Evolutionary conservation across 768 basidiomycete species (phyloP), one percentile per base, ranked within the genome.

Genomic region (Termitomyces sp.): DNA sequence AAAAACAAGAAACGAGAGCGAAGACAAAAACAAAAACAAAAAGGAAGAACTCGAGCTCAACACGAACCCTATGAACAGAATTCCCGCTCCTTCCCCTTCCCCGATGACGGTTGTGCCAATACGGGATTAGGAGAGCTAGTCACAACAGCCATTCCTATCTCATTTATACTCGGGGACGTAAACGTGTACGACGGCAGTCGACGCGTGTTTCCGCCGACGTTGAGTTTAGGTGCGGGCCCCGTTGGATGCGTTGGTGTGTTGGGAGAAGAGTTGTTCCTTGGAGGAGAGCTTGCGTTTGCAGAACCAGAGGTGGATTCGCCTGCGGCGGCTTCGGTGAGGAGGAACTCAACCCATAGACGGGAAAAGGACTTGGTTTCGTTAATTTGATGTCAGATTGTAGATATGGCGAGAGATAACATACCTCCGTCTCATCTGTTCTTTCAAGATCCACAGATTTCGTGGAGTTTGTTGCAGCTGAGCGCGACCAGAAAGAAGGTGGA

Each of bases 281-380:
- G 36, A 34, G 59, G 59, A 8, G 58, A 65, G 45, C 12, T 25
- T 7, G 56, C 25, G 43, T 49, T 40, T n/a, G 70, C 56, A 31
- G 63, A 8, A 57, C 65, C 57, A 32, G 70, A 62, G 9, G 71
- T 66, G 2, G 74, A 67, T 53, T 78, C 75, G 15, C 81, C 81
- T 6, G 79, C 66, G 1, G 83, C 80, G 0, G 95, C 89, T 77
- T 99, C 96, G 29, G 94, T 96, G 64, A 99, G 87, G 4, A 99
- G 83, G 71, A 96, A 99, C 73, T 99, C 97, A 51, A 99, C 96
- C 89, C 95, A 99, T 11, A 98, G 83, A 51, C 95, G 91, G 43
- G 94, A 96, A 77, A 99, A 99, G 0, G 94, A 96, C 96, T 52
- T 15, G 48, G 46, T 50, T 17, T 8, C 6, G 12, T 38, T n/a